phyloP scores from a whole-genome alignment of 495 filamentous ascomycete species.

The Penicillium lividum region DNA sequence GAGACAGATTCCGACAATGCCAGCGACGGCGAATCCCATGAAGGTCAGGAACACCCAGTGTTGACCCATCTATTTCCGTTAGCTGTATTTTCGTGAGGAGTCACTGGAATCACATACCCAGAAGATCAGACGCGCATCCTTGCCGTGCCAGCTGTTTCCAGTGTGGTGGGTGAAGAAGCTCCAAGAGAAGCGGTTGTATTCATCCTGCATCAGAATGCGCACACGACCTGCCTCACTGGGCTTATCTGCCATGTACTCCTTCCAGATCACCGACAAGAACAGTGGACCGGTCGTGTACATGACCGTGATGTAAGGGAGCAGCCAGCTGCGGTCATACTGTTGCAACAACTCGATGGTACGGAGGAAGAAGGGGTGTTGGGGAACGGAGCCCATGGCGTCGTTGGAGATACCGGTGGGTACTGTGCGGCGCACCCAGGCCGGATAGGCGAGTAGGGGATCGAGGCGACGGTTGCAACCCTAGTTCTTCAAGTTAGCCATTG shows the following conservation, averaged over 20 bases:
- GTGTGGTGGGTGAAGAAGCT: conserved; percentile 76
- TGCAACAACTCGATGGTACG: conserved; percentile 69
- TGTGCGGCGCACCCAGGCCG: conserved; percentile 78
- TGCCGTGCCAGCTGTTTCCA: conserved; percentile 76
- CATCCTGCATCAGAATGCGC: conserved; percentile 60
- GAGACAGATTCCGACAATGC: conserved; percentile 54
- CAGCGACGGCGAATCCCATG: conserved; percentile 60
- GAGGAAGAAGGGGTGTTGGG: conserved; percentile 82
- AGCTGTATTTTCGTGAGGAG: neutral
- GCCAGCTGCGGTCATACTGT: conserved; percentile 72
- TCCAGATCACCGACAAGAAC: conserved; percentile 84
- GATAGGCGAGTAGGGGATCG: conserved; percentile 78
- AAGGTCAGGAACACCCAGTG: conserved; percentile 74
- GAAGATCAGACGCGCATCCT: conserved; percentile 74
- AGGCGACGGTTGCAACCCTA: conserved; percentile 81
- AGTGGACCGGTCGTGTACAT: conserved; percentile 86
- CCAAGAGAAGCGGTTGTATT: conserved; percentile 71
- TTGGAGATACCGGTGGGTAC: conserved; percentile 85
- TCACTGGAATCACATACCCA: conserved; percentile 51
- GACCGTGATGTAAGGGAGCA: conserved; percentile 83
- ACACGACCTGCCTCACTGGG: conserved; percentile 47
- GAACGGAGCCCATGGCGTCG: conserved; percentile 81
- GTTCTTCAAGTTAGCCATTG: conserved; percentile 7
- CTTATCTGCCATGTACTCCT: conserved; percentile 61
- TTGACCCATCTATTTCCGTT: conserved; percentile 55